These are phyloP conservation scores for Podaxis carcinomalis DNA, from an alignment of 768 basidiomycete species.

Conservation along the genomic window DNA sequence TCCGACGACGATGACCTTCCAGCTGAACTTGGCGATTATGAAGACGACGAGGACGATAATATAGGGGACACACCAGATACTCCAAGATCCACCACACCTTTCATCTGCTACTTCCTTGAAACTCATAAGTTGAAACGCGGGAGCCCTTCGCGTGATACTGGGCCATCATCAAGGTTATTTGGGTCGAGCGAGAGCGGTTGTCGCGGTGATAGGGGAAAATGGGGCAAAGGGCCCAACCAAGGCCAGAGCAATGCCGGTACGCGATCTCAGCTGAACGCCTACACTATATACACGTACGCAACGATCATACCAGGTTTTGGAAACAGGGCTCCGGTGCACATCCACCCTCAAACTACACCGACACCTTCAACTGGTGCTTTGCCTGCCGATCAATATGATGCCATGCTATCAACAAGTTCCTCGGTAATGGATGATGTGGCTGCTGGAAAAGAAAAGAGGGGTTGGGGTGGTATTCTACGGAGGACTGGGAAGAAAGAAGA, in stretches of 20 bases:
- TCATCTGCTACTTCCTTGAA: conserved; percentile 9
- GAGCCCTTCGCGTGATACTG: not conserved
- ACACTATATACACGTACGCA: not conserved
- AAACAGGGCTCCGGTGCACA: not conserved
- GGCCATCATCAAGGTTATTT: not conserved
- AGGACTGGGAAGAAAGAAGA: conserved; percentile 5
- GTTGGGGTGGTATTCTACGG: conserved; percentile 5
- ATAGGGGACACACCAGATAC: not conserved
- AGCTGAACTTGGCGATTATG: not conserved
- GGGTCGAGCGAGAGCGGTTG: not conserved
- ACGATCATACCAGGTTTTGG: not conserved
- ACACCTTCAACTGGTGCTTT: not conserved
- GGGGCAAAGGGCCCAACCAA: not conserved
- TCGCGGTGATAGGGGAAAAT: not conserved
- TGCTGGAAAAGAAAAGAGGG: not conserved
- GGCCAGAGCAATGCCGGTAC: not conserved
- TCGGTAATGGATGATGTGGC: not conserved
- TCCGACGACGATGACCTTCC: not conserved
- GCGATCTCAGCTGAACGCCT: not conserved
- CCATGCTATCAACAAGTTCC: not conserved
- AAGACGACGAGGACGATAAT: conserved; percentile 1
- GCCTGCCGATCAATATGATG: not conserved
- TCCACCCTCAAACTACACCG: not conserved
- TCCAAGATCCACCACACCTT: conserved; percentile 6
- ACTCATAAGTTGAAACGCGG: conserved; percentile 2